Percentiles rank a stretch among this genome's conserved stretches.
phyloP scores from a whole-genome alignment of 2,329 filamentous ascomycete genomes.

The Pseudocercospora macadamiae region DNA sequence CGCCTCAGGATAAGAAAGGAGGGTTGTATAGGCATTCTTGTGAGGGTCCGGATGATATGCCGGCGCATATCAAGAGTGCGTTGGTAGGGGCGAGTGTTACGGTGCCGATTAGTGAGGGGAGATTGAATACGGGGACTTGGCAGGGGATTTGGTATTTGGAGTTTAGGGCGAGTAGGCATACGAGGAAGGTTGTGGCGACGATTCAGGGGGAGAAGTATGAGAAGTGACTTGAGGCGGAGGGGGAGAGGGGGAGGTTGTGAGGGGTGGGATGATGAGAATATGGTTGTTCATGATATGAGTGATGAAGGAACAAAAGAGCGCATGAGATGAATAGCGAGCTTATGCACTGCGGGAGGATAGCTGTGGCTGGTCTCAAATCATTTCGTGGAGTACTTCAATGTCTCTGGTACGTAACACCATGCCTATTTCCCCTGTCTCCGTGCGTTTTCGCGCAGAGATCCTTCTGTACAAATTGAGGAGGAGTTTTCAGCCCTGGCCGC shows the following conservation, averaged over 20 bases:
- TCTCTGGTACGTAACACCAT: no score
- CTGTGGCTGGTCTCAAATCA: no score
- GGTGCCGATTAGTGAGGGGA: slow-evolving; percentile 87
- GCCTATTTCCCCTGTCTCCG: no score
- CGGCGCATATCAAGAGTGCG: slow-evolving; percentile 92
- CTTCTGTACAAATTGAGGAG: no score
- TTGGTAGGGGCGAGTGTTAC: slow-evolving; percentile 86
- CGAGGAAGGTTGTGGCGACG: slow-evolving; percentile 83
- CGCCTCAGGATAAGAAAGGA: slow-evolving; percentile 71
- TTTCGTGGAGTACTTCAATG: no score
- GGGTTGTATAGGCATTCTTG: slow-evolving; percentile 79
- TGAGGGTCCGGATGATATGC: slow-evolving; percentile 92
- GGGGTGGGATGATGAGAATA: not conserved
- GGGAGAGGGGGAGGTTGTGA: not conserved
- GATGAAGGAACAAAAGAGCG: no score
- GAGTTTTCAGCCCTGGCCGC: no score
- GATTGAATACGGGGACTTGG: slow-evolving; percentile 72
- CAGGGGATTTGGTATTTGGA: slow-evolving; percentile 96
- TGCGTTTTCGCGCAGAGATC: no score
- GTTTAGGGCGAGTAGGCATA: slow-evolving; percentile 76
- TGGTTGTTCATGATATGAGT: no score
- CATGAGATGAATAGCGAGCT: no score
- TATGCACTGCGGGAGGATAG: no score
- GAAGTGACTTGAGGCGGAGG: slow-evolving; percentile 30
- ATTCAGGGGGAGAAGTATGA: slow-evolving; percentile 78